Evolutionary conservation across 495 filamentous ascomycete species (phyloP), one percentile per base, ranked within the genome.

Genomic region (Tuber microsphaerosporum): DNA sequence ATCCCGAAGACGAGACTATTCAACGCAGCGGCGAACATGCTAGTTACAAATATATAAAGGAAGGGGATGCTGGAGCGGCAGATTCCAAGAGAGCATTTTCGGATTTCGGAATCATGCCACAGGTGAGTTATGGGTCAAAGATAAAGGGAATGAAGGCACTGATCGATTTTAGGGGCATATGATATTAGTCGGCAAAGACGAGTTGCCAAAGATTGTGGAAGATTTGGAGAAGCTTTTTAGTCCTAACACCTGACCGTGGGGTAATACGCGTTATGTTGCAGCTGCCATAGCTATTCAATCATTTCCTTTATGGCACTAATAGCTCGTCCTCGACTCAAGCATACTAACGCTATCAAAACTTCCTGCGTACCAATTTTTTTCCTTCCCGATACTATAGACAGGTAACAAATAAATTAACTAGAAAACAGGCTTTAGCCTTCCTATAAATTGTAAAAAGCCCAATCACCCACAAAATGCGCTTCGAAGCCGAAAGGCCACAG

Each of bases 41-140:
- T 19, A 87, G 86, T 45, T 93, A 90, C 81, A 89, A 91, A 37
- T 97, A 93, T 82, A 89, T 89, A 20, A 94, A 92, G 83, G 88
- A 93, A 82, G 85, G 86, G 69, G 91, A 90, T 46, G 91, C 94
- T 69, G 89, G 92, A 9, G 88, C 90, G 71, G 91, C 93, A 51
- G 96, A 98, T 84, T 92, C 92, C 80, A 97, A 96, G 86, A 85
- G 96, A 73, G 92, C 94, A 3, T 99, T 99, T 83, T 93, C 95
- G 83, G 95, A 98, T 77, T 84, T 94, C 84, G 96, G 96, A 6
- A 91, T 99, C 76, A 90, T 89, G 86, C 90, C 94, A 70, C 88
- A 88, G 79, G 94, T 65, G 26, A 34, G 56, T 19, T 17, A 34
- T 65, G 12, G 56, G 26, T 14, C 56, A 1, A 31, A 5, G 5